These are phyloP conservation scores for Aspergillus heteromorphus DNA, from an alignment of 495 filamentous ascomycete species.

Conservation along the genomic window DNA sequence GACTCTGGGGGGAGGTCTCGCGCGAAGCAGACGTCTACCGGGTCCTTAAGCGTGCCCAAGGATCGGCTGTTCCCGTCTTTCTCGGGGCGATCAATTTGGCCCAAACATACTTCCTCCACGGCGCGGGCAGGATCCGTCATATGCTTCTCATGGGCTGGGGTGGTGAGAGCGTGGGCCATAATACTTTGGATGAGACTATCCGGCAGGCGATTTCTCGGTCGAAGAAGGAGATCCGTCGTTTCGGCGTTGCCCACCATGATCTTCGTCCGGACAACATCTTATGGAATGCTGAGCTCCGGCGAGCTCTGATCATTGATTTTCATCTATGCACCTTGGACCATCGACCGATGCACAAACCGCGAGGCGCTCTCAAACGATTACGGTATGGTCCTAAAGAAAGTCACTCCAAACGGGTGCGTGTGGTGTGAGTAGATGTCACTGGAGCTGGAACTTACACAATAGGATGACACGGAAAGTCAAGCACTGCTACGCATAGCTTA, in stretches of 20 bases:
- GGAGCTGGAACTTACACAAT: too few relatives aligned
- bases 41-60: slow-evolving; percentile 30
- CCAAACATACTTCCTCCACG: slow-evolving; percentile 29
- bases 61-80: slow-evolving; percentile 34
- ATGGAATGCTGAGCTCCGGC: not conserved
- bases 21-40: slow-evolving; percentile 38
- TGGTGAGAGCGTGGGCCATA: too few relatives aligned
- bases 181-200: too few relatives aligned
- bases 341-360: too few relatives aligned
- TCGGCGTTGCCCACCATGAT: slow-evolving; percentile 10
- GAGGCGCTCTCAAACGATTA: too few relatives aligned
- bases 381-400: too few relatives aligned
- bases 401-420: too few relatives aligned
- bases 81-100: slow-evolving; percentile 39
- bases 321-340: too few relatives aligned
- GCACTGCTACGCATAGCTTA: too few relatives aligned
- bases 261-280: slow-evolving; percentile 5
- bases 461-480: too few relatives aligned
- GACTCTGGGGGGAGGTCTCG: slow-evolving; percentile 28
- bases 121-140: slow-evolving; percentile 34
- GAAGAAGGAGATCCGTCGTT: slow-evolving; percentile 10
- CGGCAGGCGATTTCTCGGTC: slow-evolving; percentile 10
- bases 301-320: slow-evolving; percentile 3
- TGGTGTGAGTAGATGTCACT: too few relatives aligned
- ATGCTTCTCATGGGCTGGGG: slow-evolving; percentile 46